Conservation (phyloP, 2,329 filamentous ascomycete species). For the Trichoderma afroharzianum region DNA sequence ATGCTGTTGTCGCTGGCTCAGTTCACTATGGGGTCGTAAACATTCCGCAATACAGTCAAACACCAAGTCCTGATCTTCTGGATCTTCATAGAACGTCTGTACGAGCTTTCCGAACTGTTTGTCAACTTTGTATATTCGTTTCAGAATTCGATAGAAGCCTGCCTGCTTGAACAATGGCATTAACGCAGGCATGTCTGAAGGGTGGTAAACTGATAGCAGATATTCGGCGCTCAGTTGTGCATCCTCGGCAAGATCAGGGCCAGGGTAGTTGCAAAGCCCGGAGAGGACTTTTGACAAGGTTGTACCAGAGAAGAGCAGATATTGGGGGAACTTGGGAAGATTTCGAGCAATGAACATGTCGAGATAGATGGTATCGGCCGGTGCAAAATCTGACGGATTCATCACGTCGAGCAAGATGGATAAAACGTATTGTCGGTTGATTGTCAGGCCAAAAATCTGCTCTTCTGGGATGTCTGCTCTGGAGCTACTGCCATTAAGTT, state of each 20-base stretch:
- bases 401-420: constrained; percentile 90
- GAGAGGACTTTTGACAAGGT: constrained; percentile 76
- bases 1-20: constrained; percentile 66
- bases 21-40: constrained; percentile 59
- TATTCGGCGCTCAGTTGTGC: constrained; percentile 98
- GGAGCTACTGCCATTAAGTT: constrained; percentile 47
- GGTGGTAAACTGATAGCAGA: constrained; percentile 86
- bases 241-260: constrained; percentile 78
- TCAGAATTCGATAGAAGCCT: constrained; percentile 85
- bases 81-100: constrained; percentile 80
- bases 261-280: constrained; percentile 81
- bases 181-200: constrained; percentile 71
- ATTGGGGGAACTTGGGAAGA: constrained; percentile 93
- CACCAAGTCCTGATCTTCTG: constrained; percentile 67
- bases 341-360: constrained; percentile 99
- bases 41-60: constrained; percentile 79
- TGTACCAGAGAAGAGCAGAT: constrained; percentile 84
- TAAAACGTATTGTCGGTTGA: constrained; percentile 89
- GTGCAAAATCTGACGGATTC: constrained; percentile 69
- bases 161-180: constrained; percentile 76
- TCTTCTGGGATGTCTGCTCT: constrained; percentile 57
- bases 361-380: constrained; percentile 84
- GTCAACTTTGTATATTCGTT: constrained; percentile 78
- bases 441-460: constrained; percentile 64
- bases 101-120: constrained; percentile 76